phyloP scores from a whole-genome alignment of 208 protist species.

The Leptomonas pyrrhocoris region DNA sequence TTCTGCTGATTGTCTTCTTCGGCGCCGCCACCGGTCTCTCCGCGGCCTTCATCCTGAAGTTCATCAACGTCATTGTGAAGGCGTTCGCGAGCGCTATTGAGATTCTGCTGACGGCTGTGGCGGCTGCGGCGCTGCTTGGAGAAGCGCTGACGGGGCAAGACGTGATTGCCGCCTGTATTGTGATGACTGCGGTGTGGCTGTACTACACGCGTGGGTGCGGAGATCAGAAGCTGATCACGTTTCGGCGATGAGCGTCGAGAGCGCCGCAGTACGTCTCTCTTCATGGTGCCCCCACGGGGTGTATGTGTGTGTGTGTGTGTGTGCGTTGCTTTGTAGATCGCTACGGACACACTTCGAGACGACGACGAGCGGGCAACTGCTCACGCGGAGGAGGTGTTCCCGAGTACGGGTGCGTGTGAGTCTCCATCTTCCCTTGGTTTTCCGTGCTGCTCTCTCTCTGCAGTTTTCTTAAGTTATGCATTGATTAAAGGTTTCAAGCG shows the following conservation, averaged over 20 bases:
- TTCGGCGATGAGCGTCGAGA: background rate
- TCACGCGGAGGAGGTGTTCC: too few relatives aligned
- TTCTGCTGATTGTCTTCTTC: conserved; percentile 48
- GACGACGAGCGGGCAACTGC: too few relatives aligned
- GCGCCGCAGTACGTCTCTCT: too few relatives aligned
- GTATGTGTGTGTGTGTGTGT: too few relatives aligned
- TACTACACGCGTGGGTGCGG: conserved; percentile 54
- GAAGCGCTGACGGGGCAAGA: conserved; percentile 56
- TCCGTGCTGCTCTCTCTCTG: too few relatives aligned
- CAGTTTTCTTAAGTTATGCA: too few relatives aligned
- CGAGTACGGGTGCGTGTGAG: too few relatives aligned
- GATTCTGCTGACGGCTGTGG: conserved; percentile 54
- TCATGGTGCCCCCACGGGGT: too few relatives aligned
- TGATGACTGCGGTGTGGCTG: conserved; percentile 51
- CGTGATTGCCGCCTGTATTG: conserved; percentile 42
- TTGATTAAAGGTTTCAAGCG: too few relatives aligned
- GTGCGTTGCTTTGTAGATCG: too few relatives aligned
- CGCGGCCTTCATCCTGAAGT: conserved; percentile 79
- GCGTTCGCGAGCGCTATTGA: conserved; percentile 67
- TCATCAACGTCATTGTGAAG: conserved; percentile 83
- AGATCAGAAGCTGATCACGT: conserved; percentile 14
- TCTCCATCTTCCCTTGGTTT: too few relatives aligned
- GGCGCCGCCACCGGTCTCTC: conserved; percentile 56
- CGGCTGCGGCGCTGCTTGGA: conserved; percentile 38
- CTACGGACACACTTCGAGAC: too few relatives aligned